These are phyloP conservation scores for Crithidia sp. DNA, from an alignment of 208 protist genomes.

Conservation along the genomic window DNA sequence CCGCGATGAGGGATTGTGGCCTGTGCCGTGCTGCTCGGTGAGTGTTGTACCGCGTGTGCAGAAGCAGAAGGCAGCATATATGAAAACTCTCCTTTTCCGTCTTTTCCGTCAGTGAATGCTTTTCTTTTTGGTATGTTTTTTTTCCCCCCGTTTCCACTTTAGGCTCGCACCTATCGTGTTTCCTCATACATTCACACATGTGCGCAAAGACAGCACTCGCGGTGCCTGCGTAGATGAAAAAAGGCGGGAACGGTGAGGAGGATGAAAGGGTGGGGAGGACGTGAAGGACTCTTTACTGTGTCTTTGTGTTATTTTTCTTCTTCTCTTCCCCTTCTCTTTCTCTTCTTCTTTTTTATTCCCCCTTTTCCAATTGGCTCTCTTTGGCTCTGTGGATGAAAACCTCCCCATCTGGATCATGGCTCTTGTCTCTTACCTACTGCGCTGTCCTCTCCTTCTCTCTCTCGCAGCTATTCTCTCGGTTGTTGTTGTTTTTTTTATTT, in stretches of 20 bases:
- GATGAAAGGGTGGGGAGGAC: neutral
- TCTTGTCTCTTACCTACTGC: no score
- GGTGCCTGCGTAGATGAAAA: no score
- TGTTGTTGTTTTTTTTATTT: neutral
- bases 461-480: neutral
- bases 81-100: neutral
- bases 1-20: no score
- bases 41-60: no score
- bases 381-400: neutral
- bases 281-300: neutral
- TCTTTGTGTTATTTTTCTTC: slow-evolving; percentile 9
- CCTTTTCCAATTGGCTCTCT: neutral
- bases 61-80: no score
- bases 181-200: no score
- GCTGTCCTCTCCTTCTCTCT: no score
- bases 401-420: no score
- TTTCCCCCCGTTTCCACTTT: neutral
- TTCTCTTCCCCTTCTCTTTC: neutral
- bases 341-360: neutral
- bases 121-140: neutral
- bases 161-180: no score
- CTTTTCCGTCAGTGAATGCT: neutral
- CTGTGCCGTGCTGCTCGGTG: no score
- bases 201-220: no score
- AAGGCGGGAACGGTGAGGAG: neutral